These are phyloP conservation scores for Hibiscus mutabilis DNA, from an alignment of 345 rosid species.

Conservation along the genomic window DNA sequence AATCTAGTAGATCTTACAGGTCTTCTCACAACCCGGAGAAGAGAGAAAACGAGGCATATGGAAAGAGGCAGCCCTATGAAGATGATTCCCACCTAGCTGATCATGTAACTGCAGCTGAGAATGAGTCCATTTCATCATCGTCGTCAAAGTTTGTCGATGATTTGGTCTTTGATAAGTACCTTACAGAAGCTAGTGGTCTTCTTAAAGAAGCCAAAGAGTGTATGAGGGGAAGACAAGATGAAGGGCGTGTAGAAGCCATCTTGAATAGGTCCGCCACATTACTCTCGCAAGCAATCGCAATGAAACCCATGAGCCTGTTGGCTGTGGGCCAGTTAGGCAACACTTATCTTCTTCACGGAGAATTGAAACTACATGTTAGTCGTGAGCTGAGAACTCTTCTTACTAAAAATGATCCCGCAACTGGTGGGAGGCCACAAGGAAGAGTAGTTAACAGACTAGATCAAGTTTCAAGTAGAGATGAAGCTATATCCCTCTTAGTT, in stretches of 20 bases:
- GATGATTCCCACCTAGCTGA: conserved; percentile 21
- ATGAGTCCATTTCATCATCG: conserved; percentile 23
- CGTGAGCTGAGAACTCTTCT: conserved; percentile 53
- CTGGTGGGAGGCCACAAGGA: conserved; percentile 17
- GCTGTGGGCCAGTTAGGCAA: conserved; percentile 71
- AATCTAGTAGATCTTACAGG: conserved; percentile 27
- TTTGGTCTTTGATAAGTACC: conserved; percentile 39
- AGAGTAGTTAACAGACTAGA: conserved; percentile 23
- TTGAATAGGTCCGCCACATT: conserved; percentile 41
- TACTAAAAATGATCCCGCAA: conserved; percentile 24
- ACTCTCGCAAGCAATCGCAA: conserved; percentile 38
- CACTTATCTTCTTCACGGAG: conserved; percentile 69
- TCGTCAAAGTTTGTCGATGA: conserved; percentile 43
- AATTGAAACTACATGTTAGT: conserved; percentile 47
- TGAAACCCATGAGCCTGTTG: conserved; percentile 68
- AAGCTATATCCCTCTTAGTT: conserved; percentile 39
- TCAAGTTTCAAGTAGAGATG: conserved; percentile 24
- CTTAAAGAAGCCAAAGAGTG: conserved; percentile 45
- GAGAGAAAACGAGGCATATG: conserved; percentile 21
- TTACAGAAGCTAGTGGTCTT: conserved; percentile 46
- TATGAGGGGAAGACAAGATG: conserved; percentile 28
- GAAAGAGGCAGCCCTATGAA: conserved; percentile 11
- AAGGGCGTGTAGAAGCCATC: conserved; percentile 37
- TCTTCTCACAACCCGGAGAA: conserved; percentile 26
- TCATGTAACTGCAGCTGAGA: conserved; percentile 10